Base-by-base conservation (phyloP, 1,284 basidiomycete species). In the Ganoderma sinense region DNA sequence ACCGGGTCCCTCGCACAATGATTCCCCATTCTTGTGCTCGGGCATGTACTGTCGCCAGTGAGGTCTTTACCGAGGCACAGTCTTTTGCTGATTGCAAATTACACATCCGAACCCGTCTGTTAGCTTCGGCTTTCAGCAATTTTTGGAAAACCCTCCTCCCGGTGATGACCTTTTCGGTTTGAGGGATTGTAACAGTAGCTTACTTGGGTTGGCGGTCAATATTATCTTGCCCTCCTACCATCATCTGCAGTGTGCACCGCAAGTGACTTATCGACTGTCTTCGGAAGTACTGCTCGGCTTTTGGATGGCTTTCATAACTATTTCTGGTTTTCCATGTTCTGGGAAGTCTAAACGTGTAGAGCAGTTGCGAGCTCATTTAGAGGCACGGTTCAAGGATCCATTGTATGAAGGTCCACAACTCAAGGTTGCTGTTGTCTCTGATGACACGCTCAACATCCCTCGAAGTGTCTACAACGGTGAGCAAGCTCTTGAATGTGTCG, bases 11-110 rank as follows among this genome's bases (percentile, higher is more conserved):
- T n/a, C n/a, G 14, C 36, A 0, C 11, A 0, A 0, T 3, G 3
- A 6, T 45, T 77, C 75, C 73, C 71, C 78, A 92, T 91, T 92
- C 91, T 94, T 93, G 92, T 93, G 92, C 92, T 93, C 91, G 92
- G 92, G 92, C 91, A 92, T 90, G 92, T 91, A 92, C 91, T 74
- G 78, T 92, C 91, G 91, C 89, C 90, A 93, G 92, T 94, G 92
- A 94, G 91, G 92, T 94, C 86, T 89, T 86, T 91, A 94, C 92
- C 90, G 92, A 79, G 75, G 78, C 77, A 77, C 91, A 93, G 92
- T 93, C 88, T 92, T 93, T 94, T 94, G 92, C 92, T 94, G 90
- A 92, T 94, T 94, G 92, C 92, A 94, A 94, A 94, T 93, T 94
- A 80, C 79, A 80, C 79, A 79, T 80, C 79, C 79, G 79, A 79